phyloP scores from a whole-genome alignment of 495 filamentous ascomycete species.

The Penicillium tannophilum region DNA sequence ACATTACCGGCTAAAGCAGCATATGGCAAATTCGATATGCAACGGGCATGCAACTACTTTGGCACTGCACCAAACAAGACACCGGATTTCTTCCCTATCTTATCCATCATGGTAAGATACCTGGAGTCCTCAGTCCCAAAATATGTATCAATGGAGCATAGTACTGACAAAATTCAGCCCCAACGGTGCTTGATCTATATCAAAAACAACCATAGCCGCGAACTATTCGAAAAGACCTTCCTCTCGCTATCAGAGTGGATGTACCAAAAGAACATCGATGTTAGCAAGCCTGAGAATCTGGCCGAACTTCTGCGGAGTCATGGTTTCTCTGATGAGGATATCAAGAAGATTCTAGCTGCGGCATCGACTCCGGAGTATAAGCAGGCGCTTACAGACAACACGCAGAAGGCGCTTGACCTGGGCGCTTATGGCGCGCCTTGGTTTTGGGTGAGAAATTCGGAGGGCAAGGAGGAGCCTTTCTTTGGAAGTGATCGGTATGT shows the following conservation, averaged over 20 bases:
- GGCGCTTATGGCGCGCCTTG: conserved; percentile 79
- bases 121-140: too few species aligned
- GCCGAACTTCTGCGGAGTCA: conserved; percentile 33
- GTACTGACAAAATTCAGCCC: conserved; percentile 39
- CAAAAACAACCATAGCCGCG: conserved; percentile 49
- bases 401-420: conserved; percentile 55
- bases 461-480: conserved; percentile 65
- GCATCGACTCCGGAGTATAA: conserved; percentile 57
- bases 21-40: conserved; percentile 56
- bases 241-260: conserved; percentile 47
- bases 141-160: neutral
- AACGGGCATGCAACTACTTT: conserved; percentile 57
- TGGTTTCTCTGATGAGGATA: conserved; percentile 41
- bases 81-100: conserved; percentile 55
- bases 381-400: conserved; percentile 56
- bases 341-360: conserved; percentile 53
- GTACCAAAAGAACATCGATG: conserved; percentile 48
- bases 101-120: conserved; percentile 43
- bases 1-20: conserved; percentile 64
- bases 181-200: conserved; percentile 67
- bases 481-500: conserved; percentile 74
- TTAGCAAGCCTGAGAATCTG: conserved; percentile 50
- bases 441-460: conserved; percentile 66
- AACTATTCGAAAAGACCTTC: conserved; percentile 47
- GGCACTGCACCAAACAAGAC: conserved; percentile 46